These are phyloP conservation scores for Phlyctochytrium arcticum DNA, from an alignment of 192 early-diverging fungal species.

Conservation along the genomic window DNA sequence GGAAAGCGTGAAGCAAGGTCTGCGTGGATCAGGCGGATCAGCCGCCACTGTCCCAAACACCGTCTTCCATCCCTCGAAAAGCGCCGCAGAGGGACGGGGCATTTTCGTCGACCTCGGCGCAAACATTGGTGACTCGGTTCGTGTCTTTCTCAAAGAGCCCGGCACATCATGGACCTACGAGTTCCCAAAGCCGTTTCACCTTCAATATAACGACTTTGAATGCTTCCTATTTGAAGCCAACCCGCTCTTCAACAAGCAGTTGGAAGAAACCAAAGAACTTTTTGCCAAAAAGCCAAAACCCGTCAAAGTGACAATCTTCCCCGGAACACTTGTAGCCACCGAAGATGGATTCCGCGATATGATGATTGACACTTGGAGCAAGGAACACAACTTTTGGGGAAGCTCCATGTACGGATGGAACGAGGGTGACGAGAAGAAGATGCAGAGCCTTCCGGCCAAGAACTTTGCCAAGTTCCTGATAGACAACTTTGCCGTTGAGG, in stretches of 20 bases:
- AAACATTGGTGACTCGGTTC: slow-evolving; percentile 3
- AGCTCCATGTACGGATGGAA: not conserved
- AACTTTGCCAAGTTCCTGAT: slow-evolving; percentile 9
- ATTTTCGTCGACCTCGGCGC: slow-evolving; percentile 17
- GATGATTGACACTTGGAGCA: not conserved
- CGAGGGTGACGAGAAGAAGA: not conserved
- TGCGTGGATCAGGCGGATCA: not conserved
- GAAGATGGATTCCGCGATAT: not conserved
- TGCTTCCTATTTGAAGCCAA: slow-evolving; percentile 15
- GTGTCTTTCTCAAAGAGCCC: slow-evolving; percentile 4
- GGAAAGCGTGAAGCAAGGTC: not conserved
- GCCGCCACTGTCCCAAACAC: too few species aligned
- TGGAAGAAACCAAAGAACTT: not conserved
- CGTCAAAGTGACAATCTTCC: not conserved
- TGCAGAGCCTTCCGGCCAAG: not conserved
- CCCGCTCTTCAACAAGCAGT: not conserved
- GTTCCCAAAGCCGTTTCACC: not conserved
- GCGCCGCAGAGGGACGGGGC: not conserved
- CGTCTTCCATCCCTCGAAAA: too few species aligned
- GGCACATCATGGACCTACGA: not conserved
- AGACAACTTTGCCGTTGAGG: not conserved
- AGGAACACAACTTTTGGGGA: not conserved
- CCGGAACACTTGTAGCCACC: slow-evolving; percentile 5
- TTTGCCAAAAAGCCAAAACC: not conserved
- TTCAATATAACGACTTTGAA: not conserved